Evolutionary conservation across 169 alveolate genomes (phyloP).

Genomic region (Pseudocohnilembus persalinus): DNA sequence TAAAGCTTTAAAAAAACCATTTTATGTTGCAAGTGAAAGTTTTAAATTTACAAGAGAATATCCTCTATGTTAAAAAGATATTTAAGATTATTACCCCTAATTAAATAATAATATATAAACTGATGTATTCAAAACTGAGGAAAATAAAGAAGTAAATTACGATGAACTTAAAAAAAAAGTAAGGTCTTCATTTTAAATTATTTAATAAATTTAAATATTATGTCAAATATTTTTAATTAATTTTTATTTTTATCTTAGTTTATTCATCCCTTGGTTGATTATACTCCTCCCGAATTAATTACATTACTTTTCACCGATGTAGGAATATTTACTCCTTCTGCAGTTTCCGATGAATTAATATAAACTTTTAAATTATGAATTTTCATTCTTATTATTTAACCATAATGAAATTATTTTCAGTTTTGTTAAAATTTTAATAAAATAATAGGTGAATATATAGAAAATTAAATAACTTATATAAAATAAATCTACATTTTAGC

Average conservation of each 20-base stretch:
- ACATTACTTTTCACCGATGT: constrained; percentile 78
- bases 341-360: constrained; percentile 83
- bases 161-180: too few relatives aligned
- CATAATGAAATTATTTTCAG: too few relatives aligned
- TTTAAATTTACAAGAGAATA: constrained; percentile 72
- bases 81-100: constrained; percentile 36
- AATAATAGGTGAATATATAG: background rate
- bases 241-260: background rate
- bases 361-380: constrained; percentile 63
- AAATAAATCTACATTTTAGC: background rate
- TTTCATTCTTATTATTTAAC: too few relatives aligned
- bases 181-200: too few relatives aligned
- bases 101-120: background rate
- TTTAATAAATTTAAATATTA: background rate
- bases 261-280: constrained; percentile 64
- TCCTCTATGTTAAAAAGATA: constrained; percentile 72
- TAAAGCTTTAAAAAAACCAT: constrained; percentile 67
- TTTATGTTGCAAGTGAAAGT: constrained; percentile 82
- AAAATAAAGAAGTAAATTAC: too few relatives aligned
- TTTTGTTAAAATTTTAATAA: too few relatives aligned
- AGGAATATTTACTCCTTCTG: constrained; percentile 86
- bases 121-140: too few relatives aligned
- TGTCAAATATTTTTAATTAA: constrained; percentile 13
- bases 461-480: too few relatives aligned
- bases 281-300: constrained; percentile 84